A percentile compares a stretch with the other conserved stretches of the same genome.
Conservation (phyloP, 2,329 filamentous ascomycete genomes). For the Neofusicoccum laricinum region DNA sequence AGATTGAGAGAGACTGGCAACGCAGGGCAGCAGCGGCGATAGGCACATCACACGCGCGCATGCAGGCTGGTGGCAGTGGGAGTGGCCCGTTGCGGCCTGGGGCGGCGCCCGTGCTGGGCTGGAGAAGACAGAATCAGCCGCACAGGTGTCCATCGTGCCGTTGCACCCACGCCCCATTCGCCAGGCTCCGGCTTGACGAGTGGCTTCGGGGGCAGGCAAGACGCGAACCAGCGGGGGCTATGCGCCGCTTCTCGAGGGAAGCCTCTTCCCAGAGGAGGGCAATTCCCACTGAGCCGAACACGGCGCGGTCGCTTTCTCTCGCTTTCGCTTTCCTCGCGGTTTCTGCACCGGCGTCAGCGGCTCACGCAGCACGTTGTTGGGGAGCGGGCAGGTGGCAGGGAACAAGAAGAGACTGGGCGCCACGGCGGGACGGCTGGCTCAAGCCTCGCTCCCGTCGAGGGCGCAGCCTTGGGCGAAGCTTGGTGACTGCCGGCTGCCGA, state of each 20-base stretch:
- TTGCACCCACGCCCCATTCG: neutral
- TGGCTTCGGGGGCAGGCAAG: neutral
- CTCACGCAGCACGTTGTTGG: neutral
- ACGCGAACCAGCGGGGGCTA: neutral
- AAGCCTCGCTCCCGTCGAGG: conserved; percentile 5
- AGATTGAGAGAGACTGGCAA: neutral
- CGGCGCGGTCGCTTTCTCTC: neutral
- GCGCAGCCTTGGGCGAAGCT: neutral
- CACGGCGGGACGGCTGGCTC: neutral
- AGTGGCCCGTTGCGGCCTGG: conserved; percentile 21
- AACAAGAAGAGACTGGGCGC: neutral
- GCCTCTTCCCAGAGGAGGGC: too few relatives aligned
- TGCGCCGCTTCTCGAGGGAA: neutral
- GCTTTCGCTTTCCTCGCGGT: neutral
- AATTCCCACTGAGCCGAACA: neutral
- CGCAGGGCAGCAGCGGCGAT: conserved; percentile 1
- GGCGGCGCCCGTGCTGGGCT: neutral
- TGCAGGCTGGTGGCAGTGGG: conserved; percentile 15
- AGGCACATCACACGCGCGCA: conserved; percentile 9
- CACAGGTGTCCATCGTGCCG: neutral
- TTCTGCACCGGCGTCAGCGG: conserved; percentile 3
- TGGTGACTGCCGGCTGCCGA: neutral
- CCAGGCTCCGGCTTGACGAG: neutral
- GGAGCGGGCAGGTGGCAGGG: neutral
- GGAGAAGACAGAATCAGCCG: neutral